Evolutionary conservation across 2,329 filamentous ascomycete species (phyloP), one percentile per base, ranked within the genome.

Genomic region (Xylariales sp.): DNA sequence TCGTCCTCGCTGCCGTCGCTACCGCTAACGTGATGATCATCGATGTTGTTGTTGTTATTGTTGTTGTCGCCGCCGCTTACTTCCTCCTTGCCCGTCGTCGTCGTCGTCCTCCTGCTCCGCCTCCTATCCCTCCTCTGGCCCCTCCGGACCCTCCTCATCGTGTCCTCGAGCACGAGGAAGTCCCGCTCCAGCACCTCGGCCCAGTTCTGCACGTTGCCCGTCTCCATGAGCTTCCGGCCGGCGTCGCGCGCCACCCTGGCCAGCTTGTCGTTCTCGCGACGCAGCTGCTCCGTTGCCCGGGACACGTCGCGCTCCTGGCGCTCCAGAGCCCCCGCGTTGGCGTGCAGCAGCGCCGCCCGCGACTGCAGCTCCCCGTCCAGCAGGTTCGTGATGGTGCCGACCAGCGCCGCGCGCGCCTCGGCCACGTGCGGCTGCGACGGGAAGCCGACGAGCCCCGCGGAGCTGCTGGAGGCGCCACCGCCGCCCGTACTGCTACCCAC

Each of bases 161-260:
- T 83, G 69, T 84, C 79, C 57, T 81, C 77, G 6, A 85, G 55
- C 30, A 81, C 71, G 39, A 82, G 46, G 46, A 85, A 80, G 48
- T 82, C 77, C 42, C 78, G 61, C 69, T 83, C 86, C 53, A 91
- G 69, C 63, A 89, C 78, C 72, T 93, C 87, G 16, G 86, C 85
- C 86, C 86, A 93, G 59, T 90, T 90, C 69, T 91, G 85, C 55
- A 91, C 76, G 56, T 89, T 82, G 17, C 86, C 85, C 44, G 89
- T 68, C 69, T 89, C 85, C 65, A 89, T 90, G 42, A 91, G 66
- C 53, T 72, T 73, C 47, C 73, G 72, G 31, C 76, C 74, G 24
- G 81, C 81, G 41, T 71, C 72, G 48, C 76, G 74, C 5, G 80
- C 79, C 49, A 87, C 68, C 47, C 74, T 74, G 47, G 77, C 74